These are phyloP conservation scores for Brassica balearica DNA, from an alignment of 441 rosid species.

Conservation along the genomic window DNA sequence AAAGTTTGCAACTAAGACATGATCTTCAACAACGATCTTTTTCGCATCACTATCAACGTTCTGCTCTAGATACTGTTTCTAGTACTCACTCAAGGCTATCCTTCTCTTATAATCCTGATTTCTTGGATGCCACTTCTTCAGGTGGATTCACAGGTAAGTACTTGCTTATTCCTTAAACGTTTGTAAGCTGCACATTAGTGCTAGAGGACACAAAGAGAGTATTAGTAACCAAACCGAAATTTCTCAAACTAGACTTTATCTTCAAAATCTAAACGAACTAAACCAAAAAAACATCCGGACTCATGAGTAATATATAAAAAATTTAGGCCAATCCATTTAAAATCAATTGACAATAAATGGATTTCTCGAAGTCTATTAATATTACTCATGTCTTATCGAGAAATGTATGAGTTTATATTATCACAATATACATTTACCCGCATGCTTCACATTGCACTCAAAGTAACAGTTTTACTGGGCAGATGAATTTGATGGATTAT, in stretches of 20 bases:
- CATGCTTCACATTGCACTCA: neutral
- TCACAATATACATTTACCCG: neutral
- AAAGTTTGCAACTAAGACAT: conserved; percentile 38
- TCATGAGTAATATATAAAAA: neutral
- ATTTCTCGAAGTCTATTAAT: neutral
- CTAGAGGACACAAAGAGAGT: neutral
- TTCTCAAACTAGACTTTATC: neutral
- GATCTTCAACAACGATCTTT: conserved; percentile 52
- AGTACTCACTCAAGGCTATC: conserved; percentile 62
- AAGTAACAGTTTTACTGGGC: conserved; percentile 28
- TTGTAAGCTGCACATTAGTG: conserved; percentile 10
- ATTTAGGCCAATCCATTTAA: too few species aligned
- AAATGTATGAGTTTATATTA: too few species aligned
- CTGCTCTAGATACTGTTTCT: conserved; percentile 49
- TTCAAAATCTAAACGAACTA: neutral
- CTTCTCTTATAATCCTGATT: conserved; percentile 55
- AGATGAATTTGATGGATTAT: conserved; percentile 54
- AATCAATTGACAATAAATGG: too few species aligned
- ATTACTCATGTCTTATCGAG: neutral
- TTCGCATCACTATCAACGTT: conserved; percentile 55
- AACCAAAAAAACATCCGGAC: neutral
- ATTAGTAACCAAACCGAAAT: neutral
- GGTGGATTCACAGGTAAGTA: conserved; percentile 53
- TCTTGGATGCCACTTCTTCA: conserved; percentile 54
- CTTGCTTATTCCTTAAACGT: neutral